Base-by-base conservation (phyloP, 495 filamentous ascomycete genomes). In the Astrocystis sublimbata region DNA sequence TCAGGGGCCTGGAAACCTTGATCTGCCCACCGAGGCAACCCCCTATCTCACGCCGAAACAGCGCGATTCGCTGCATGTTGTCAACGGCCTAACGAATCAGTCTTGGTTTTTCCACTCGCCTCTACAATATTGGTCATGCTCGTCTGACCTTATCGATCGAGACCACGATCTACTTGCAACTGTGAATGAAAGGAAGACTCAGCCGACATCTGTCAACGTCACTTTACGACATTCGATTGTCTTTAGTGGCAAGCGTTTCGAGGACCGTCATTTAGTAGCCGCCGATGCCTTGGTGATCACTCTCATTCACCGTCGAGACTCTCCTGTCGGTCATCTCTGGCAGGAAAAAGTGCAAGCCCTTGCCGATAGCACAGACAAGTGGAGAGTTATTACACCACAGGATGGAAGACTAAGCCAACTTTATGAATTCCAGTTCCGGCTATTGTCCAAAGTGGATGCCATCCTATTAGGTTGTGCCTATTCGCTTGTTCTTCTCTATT, bases 211-310 rank as follows among this genome's bases (percentile, higher is more conserved):
- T 5, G 82, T 87, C 65, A 89, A 89, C 72, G 77, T 89, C 43
- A 89, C 88, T 13, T 68, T 92, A 54, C 80, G 88, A 8, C 89
- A 88, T 70, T 88, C 86, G 12, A 88, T 87, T 31, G 87, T 91
- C 15, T 91, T 92, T 69, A 88, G 87, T 56, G 89, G 89, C 10
- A 91, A 91, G 65, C 79, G 81, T 40, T 89, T 89, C 65, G 78
- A 83, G 26, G 80, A 87, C 60, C 77, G 83, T 10, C 75, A 76
- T 38, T 76, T 92, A 21, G 74, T 84, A 7, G 86, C 86, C 7
- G 88, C 86, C 0, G 89, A 92, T 72, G 87, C 89, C 12, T 76
- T 92, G 23, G 89, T 92, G 47, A 86, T 92, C 61, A 90, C 87
- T 40, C 71, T 91, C 26, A 82, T 91, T 59, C 87, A 90, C 69